A percentile compares a stretch with the other conserved stretches of the same genome.
phyloP scores from a whole-genome alignment of 306 rosid genomes.

The Oxytropis ochrocephala region DNA sequence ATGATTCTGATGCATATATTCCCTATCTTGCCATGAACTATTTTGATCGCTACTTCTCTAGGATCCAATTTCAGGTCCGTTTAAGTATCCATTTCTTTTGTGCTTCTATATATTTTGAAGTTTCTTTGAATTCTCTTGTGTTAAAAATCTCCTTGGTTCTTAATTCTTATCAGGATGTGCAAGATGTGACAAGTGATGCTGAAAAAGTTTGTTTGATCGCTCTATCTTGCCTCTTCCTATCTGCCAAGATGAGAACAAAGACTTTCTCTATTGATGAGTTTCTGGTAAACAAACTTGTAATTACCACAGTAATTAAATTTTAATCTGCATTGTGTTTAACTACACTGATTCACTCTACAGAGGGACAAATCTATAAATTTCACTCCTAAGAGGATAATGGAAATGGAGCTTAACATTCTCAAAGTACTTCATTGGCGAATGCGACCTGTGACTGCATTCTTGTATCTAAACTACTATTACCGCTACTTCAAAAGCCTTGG shows the following conservation, averaged over 20 bases:
- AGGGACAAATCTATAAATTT: background rate
- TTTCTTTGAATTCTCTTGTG: background rate
- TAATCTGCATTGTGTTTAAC: background rate
- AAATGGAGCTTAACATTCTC: background rate
- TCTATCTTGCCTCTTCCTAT: background rate
- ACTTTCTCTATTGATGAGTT: background rate
- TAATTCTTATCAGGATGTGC: background rate
- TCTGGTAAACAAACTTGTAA: conserved; percentile 12
- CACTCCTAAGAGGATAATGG: background rate
- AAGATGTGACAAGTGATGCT: background rate
- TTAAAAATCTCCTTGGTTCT: background rate
- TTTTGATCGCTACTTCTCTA: conserved; percentile 7
- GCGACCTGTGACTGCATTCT: conserved; percentile 12
- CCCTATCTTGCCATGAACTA: conserved; percentile 20
- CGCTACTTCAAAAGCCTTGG: background rate
- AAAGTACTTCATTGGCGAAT: background rate
- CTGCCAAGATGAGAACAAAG: conserved; percentile 10
- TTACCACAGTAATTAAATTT: background rate
- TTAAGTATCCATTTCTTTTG: background rate
- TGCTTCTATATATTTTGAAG: background rate
- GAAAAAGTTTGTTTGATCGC: background rate
- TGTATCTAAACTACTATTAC: conserved; percentile 12
- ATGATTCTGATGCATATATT: background rate
- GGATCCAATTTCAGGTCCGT: background rate
- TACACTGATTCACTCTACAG: background rate